phyloP scores from a whole-genome alignment of 805 yeast species.

The Blastobotrys parvus region DNA sequence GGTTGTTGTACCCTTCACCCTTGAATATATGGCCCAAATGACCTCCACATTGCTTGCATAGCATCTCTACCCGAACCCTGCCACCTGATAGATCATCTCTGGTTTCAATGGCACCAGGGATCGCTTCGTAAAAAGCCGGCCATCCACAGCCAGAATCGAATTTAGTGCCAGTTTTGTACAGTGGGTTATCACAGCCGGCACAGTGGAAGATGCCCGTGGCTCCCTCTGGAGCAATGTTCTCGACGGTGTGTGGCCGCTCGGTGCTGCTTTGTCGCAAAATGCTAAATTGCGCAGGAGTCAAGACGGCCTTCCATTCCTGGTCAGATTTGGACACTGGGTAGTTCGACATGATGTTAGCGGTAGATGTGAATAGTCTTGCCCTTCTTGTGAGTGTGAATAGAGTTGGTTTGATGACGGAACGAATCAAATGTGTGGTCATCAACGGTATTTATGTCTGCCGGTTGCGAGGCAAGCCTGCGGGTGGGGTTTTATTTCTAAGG shows the following conservation, averaged over 20 bases:
- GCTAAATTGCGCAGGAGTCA: slow-evolving; percentile 68
- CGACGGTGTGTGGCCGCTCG: slow-evolving; percentile 51
- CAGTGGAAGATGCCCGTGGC: slow-evolving; percentile 65
- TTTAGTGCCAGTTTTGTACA: slow-evolving; percentile 72
- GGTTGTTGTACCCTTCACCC: slow-evolving; percentile 86
- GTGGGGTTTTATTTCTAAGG: too few species aligned
- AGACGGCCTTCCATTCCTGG: slow-evolving; percentile 70
- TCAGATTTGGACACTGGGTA: slow-evolving; percentile 30
- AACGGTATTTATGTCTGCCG: too few species aligned
- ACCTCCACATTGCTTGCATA: slow-evolving; percentile 82
- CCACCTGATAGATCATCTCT: slow-evolving; percentile 59
- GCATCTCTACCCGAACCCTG: slow-evolving; percentile 81
- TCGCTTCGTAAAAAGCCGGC: slow-evolving; percentile 93
- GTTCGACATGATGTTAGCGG: too few species aligned
- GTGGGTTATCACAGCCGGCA: slow-evolving; percentile 76
- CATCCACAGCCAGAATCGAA: slow-evolving; percentile 94
- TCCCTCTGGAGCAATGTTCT: slow-evolving; percentile 46
- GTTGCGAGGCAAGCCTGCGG: too few species aligned
- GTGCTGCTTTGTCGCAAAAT: slow-evolving; percentile 71
- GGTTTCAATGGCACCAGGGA: slow-evolving; percentile 66
- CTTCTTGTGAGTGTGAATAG: too few species aligned
- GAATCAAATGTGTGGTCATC: too few species aligned
- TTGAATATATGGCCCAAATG: slow-evolving; percentile 93
- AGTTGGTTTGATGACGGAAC: too few species aligned
- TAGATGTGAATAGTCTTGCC: too few species aligned